A percentile compares a stretch with the other conserved stretches of the same genome.
Evolutionary conservation across 305 asterid species (phyloP).

Genomic region (Fraxinus ornus): DNA sequence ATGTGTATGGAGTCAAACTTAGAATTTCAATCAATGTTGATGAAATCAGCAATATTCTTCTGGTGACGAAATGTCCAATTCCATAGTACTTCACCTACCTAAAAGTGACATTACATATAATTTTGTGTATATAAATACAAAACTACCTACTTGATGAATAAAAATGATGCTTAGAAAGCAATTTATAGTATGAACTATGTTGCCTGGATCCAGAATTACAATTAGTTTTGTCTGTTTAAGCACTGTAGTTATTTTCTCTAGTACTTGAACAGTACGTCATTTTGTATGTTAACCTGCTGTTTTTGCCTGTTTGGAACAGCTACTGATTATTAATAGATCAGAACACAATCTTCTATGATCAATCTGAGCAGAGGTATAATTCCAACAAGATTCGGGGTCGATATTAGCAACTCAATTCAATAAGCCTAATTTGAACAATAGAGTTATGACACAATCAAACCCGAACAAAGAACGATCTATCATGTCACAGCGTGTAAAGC

Average conservation of each 20-base stretch:
- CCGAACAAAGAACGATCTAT: not conserved
- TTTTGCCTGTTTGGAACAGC: not conserved
- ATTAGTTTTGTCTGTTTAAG: slow-evolving; percentile 2
- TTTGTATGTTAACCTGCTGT: not conserved
- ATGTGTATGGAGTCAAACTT: not conserved
- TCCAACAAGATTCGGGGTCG: not conserved
- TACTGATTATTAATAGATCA: not conserved
- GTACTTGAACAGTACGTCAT: too few species aligned
- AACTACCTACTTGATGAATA: slow-evolving; percentile 25
- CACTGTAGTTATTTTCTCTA: too few species aligned
- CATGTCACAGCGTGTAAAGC: not conserved
- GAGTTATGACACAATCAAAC: not conserved
- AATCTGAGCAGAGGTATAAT: not conserved
- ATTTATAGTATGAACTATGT: not conserved
- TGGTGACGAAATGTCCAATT: slow-evolving; percentile 20
- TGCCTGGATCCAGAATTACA: slow-evolving; percentile 10
- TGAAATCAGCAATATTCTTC: slow-evolving; percentile 18
- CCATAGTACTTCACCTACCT: slow-evolving; percentile 10
- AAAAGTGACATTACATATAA: not conserved
- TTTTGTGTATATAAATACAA: not conserved
- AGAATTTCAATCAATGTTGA: not conserved
- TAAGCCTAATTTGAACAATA: not conserved
- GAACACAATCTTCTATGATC: not conserved
- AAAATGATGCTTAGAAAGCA: slow-evolving; percentile 12
- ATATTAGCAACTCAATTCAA: not conserved